Percentiles rank a stretch among this genome's conserved stretches.
These are phyloP conservation scores for Fusarium tuaranense DNA, from an alignment of 2,329 filamentous ascomycete species.

Conservation along the genomic window DNA sequence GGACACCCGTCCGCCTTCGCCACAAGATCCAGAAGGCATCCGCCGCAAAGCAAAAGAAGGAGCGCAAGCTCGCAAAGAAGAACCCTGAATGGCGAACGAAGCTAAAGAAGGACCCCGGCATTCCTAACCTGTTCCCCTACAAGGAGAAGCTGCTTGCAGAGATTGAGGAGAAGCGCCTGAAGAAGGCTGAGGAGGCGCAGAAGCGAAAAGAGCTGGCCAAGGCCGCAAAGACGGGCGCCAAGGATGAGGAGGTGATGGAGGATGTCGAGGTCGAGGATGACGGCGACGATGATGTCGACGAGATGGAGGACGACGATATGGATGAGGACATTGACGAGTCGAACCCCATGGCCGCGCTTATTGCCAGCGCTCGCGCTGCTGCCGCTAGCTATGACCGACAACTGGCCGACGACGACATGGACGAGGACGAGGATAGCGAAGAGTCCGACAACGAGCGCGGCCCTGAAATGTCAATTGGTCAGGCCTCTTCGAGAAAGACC, in stretches of 20 bases:
- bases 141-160: slow-evolving; percentile 96
- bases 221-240: slow-evolving; percentile 68
- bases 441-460: slow-evolving; percentile 67
- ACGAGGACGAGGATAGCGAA: slow-evolving; percentile 57
- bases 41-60: slow-evolving; percentile 89
- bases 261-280: slow-evolving; percentile 61
- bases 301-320: slow-evolving; percentile 63
- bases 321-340: slow-evolving; percentile 73
- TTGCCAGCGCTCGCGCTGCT: slow-evolving; percentile 84
- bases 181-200: slow-evolving; percentile 83
- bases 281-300: slow-evolving; percentile 61
- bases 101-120: slow-evolving; percentile 97
- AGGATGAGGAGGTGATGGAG: slow-evolving; percentile 59
- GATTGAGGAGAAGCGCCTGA: slow-evolving; percentile 87
- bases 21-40: slow-evolving; percentile 97
- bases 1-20: slow-evolving; percentile 86
- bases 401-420: slow-evolving; percentile 69
- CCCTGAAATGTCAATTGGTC: slow-evolving; percentile 62
- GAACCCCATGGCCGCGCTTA: slow-evolving; percentile 92
- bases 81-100: slow-evolving; percentile 97
- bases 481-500: slow-evolving; percentile 79
- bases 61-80: slow-evolving; percentile 90
- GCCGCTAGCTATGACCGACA: slow-evolving; percentile 80
- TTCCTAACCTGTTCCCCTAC: slow-evolving; percentile 97
- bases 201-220: slow-evolving; percentile 78